phyloP scores from a whole-genome alignment of 2,329 filamentous ascomycete genomes.

The Penicillium nordicum region DNA sequence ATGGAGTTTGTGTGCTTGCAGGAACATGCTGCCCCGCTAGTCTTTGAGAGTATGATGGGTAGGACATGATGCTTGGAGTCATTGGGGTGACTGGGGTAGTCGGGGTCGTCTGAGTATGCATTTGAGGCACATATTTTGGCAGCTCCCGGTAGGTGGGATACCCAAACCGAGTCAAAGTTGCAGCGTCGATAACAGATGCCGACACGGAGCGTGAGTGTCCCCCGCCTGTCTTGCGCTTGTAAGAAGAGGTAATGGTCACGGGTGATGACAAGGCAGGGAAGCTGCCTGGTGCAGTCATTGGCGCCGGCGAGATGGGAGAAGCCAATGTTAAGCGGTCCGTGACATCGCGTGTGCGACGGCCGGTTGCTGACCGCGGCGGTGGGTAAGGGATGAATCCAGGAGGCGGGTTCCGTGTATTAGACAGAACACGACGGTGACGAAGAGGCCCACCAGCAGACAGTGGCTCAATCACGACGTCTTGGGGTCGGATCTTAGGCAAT shows the following conservation, averaged over 20 bases:
- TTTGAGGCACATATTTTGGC: constrained; percentile 54
- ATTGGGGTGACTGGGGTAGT: constrained; percentile 42
- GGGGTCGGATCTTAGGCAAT: constrained; percentile 79
- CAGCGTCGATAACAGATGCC: constrained; percentile 64
- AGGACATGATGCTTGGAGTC: constrained; percentile 38
- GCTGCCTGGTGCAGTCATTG: constrained; percentile 27
- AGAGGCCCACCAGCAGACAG: constrained; percentile 51
- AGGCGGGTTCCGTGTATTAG: constrained; percentile 52
- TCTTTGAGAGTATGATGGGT: constrained; percentile 33
- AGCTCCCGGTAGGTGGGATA: constrained; percentile 83
- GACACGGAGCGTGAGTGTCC: constrained; percentile 60
- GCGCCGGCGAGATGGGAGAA: constrained; percentile 47
- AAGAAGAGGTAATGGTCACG: constrained; percentile 51
- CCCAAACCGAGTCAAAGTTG: constrained; percentile 65
- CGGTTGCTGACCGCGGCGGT: constrained; percentile 42
- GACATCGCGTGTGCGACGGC: constrained; percentile 47
- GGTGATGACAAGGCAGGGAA: constrained; percentile 61
- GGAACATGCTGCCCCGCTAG: constrained; percentile 34
- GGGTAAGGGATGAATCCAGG: constrained; percentile 52
- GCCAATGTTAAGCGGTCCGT: constrained; percentile 43
- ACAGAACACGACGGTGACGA: constrained; percentile 54
- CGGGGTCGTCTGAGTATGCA: constrained; percentile 42
- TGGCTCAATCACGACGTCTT: constrained; percentile 73
- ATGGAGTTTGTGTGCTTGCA: constrained; percentile 35
- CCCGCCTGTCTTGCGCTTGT: constrained; percentile 39